These are phyloP conservation scores for Hirschfeldia incana DNA, from an alignment of 345 rosid species.

Conservation along the genomic window DNA sequence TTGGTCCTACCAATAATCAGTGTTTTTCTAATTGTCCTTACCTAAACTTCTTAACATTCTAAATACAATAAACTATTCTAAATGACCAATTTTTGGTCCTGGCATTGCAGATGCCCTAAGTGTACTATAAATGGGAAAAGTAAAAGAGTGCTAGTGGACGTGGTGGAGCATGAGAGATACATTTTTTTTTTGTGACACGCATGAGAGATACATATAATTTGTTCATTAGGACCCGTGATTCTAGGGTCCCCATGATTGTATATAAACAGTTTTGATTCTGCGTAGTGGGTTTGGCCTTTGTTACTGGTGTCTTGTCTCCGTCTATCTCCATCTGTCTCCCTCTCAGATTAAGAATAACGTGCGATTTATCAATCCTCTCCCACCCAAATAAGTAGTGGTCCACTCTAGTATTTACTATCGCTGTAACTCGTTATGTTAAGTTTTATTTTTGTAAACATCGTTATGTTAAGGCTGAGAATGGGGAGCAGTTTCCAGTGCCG, in stretches of 20 bases:
- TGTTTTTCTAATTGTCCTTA: no score
- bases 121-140: constrained; percentile 37
- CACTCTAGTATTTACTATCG: neutral
- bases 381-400: neutral
- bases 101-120: no score
- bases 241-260: constrained; percentile 29
- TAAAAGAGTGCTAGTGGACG: constrained; percentile 22
- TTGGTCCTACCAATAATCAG: no score
- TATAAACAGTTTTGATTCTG: constrained; percentile 32
- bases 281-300: constrained; percentile 36
- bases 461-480: no score
- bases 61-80: no score
- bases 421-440: neutral
- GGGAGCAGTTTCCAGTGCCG: no score
- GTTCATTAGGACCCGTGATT: constrained; percentile 31
- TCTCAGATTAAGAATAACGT: constrained; percentile 3
- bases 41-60: no score
- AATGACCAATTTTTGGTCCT: no score
- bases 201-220: constrained; percentile 4
- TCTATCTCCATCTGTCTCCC: constrained; percentile 7
- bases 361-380: neutral
- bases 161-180: constrained; percentile 22
- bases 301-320: constrained; percentile 39
- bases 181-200: neutral
- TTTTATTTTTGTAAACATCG: no score